Evolutionary conservation across 2,329 filamentous ascomycete species (phyloP).

Genomic region (Nemania abortiva): DNA sequence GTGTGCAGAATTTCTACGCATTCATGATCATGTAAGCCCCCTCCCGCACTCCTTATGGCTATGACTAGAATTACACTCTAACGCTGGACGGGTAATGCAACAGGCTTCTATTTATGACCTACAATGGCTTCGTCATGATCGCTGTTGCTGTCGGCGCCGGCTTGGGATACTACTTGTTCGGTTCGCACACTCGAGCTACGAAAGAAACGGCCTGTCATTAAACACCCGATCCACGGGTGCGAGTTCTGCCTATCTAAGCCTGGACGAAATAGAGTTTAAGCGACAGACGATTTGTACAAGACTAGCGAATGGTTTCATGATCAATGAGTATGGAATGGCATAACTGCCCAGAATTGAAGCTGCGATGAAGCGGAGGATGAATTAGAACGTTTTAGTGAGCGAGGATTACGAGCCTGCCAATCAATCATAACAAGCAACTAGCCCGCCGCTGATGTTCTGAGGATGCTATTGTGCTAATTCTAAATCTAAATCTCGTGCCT

Average conservation of each 20-base stretch:
- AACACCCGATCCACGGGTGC: neutral
- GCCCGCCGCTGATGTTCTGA: neutral
- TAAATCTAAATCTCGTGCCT: neutral
- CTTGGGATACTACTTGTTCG: conserved; percentile 87
- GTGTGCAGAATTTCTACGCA: conserved; percentile 95
- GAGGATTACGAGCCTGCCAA: neutral
- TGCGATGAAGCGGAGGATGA: neutral
- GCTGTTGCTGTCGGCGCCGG: conserved; percentile 90
- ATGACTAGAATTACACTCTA: neutral
- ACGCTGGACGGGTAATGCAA: neutral
- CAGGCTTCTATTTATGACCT: conserved; percentile 99
- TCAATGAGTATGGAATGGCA: neutral
- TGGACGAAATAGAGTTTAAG: neutral
- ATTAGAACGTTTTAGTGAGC: neutral
- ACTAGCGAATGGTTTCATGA: conserved; percentile 3
- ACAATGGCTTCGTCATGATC: conserved; percentile 98
- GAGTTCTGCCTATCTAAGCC: neutral
- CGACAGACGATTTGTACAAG: conserved; percentile 7
- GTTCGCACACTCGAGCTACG: conserved; percentile 74
- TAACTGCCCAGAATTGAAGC: conserved; percentile 2
- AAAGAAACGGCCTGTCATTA: conserved; percentile 95
- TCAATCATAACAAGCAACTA: neutral
- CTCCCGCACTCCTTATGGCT: neutral
- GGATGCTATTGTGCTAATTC: conserved; percentile 4
- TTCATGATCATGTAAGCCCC: conserved; percentile 97